phyloP scores from a whole-genome alignment of 768 basidiomycete species.

The Pisolithus tinctorius region DNA sequence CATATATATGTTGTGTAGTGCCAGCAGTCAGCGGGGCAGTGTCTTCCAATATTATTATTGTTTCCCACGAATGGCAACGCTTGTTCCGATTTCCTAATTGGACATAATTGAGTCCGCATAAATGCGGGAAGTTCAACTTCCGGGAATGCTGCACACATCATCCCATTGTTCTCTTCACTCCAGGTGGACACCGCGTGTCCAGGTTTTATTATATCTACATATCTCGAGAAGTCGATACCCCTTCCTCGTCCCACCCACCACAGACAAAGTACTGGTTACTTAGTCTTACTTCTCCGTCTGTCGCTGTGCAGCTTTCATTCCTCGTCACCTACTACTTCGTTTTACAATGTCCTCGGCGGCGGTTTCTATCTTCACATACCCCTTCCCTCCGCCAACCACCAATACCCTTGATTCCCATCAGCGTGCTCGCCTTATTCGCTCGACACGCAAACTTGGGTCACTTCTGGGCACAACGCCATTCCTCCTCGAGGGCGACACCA shows the following conservation, averaged over 20 bases:
- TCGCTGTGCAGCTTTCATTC: neutral
- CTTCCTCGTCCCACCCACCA: neutral
- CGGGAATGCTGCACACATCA: too few species aligned
- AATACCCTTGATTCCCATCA: conserved; percentile 26
- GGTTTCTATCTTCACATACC: conserved; percentile 8
- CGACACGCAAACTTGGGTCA: conserved; percentile 30
- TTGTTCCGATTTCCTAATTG: too few species aligned
- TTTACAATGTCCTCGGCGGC: conserved; percentile 17
- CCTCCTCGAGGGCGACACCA: conserved; percentile 25
- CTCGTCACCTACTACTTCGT: neutral
- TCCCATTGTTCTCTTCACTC: conserved; percentile 22
- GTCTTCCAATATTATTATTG: too few species aligned
- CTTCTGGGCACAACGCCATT: conserved; percentile 32
- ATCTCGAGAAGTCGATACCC: conserved; percentile 4
- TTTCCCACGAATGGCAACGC: too few species aligned
- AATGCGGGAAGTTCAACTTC: neutral
- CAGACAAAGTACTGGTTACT: conserved; percentile 11
- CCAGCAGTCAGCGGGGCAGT: too few species aligned
- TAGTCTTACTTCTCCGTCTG: conserved; percentile 2
- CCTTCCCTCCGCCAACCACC: conserved; percentile 28
- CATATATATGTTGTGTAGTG: too few species aligned
- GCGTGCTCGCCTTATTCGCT: conserved; percentile 31
- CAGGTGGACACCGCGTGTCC: conserved; percentile 21
- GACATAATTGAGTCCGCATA: too few species aligned
- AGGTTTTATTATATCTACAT: conserved; percentile 44